Percentiles rank a stretch among this genome's conserved stretches.
phyloP scores from a whole-genome alignment of 176 grass and related monocot species.

The Leersia perrieri region DNA sequence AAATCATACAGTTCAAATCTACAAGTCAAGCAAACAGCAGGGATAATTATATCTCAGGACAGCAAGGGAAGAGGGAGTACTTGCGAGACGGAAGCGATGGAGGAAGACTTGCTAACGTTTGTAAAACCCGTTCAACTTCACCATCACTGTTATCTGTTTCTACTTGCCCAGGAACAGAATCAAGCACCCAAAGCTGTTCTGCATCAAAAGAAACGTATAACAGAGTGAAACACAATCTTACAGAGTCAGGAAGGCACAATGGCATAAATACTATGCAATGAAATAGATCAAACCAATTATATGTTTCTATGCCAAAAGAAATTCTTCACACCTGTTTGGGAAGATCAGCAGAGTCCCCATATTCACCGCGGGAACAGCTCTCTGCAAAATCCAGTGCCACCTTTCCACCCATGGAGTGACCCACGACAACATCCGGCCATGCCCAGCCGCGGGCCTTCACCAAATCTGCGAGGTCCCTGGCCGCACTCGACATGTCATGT shows the following conservation, averaged over 20 bases:
- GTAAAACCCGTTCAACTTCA: slow-evolving; percentile 85
- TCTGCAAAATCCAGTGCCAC: slow-evolving; percentile 65
- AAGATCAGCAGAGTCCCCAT: slow-evolving; percentile 56
- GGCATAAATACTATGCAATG: background rate
- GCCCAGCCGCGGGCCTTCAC: slow-evolving; percentile 65
- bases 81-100: slow-evolving; percentile 70
- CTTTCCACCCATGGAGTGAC: slow-evolving; percentile 97
- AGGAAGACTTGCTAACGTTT: slow-evolving; percentile 67
- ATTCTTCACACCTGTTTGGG: slow-evolving; percentile 74
- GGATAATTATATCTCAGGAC: background rate
- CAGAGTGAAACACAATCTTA: slow-evolving; percentile 3
- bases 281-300: background rate
- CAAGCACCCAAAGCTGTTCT: slow-evolving; percentile 98
- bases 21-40: background rate
- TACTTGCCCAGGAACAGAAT: slow-evolving; percentile 89
- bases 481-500: slow-evolving; percentile 61
- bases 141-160: slow-evolving; percentile 62
- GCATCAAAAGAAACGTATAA: slow-evolving; percentile 42
- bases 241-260: background rate
- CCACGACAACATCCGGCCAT: slow-evolving; percentile 90
- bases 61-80: slow-evolving; percentile 40
- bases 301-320: background rate
- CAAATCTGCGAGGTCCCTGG: slow-evolving; percentile 74
- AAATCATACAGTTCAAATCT: background rate
- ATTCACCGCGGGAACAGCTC: slow-evolving; percentile 64